A percentile compares a stretch with the other conserved stretches of the same genome.
Conservation (phyloP, 2,329 filamentous ascomycete species). For the Didymella keratinophila region DNA sequence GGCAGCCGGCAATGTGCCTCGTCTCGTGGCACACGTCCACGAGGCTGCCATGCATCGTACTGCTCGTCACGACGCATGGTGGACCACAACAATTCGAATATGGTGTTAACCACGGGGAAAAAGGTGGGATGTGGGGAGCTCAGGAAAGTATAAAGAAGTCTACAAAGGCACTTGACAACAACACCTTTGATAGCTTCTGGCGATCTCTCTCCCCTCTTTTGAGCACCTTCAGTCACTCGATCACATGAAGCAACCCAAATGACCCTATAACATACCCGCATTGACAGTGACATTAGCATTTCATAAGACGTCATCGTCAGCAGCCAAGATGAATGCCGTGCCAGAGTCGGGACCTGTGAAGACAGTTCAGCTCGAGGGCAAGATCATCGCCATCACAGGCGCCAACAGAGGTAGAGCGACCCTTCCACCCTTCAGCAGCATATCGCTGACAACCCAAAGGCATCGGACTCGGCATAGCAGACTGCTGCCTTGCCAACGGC, state of each 20-base stretch:
- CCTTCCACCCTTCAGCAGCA: not conserved
- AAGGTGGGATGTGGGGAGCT: slow-evolving; percentile 4
- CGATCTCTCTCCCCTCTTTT: not conserved
- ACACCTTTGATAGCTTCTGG: not conserved
- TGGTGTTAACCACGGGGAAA: slow-evolving; percentile 10
- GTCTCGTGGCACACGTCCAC: slow-evolving; percentile 24
- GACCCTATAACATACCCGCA: not conserved
- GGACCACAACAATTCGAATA: slow-evolving; percentile 16
- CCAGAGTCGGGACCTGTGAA: slow-evolving; percentile 30
- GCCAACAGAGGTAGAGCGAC: slow-evolving; percentile 35
- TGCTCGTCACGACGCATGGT: slow-evolving; percentile 28
- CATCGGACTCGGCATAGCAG: slow-evolving; percentile 58
- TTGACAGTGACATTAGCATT: not conserved
- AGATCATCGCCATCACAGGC: slow-evolving; percentile 42
- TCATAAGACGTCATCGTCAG: slow-evolving; percentile 26
- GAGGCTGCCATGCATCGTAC: slow-evolving; percentile 23
- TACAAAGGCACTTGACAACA: not conserved
- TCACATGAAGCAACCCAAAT: not conserved
- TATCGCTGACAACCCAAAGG: slow-evolving; percentile 27
- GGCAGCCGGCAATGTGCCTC: slow-evolving; percentile 17
- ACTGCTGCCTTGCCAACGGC: slow-evolving; percentile 57
- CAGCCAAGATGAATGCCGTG: slow-evolving; percentile 20
- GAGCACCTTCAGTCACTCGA: not conserved
- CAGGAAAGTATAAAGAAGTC: slow-evolving; percentile 9
- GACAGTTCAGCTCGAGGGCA: slow-evolving; percentile 37